phyloP scores from a whole-genome alignment of 306 rosid species.

The Prunus mume region DNA sequence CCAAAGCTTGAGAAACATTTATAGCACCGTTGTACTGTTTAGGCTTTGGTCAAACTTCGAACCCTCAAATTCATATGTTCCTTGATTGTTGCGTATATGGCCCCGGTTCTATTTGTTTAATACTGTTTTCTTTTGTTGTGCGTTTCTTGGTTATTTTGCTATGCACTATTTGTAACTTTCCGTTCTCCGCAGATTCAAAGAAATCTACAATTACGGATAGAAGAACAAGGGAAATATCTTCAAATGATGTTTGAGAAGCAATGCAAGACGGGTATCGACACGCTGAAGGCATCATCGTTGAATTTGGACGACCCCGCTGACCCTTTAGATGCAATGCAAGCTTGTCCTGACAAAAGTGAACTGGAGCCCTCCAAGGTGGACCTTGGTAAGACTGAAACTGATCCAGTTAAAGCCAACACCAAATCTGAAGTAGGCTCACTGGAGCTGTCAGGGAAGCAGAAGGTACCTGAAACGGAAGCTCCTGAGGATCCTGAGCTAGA shows the following conservation, averaged over 20 bases:
- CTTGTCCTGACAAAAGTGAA: slow-evolving; percentile 49
- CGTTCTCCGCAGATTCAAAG: slow-evolving; percentile 65
- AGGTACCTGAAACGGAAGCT: slow-evolving; percentile 35
- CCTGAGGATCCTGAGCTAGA: slow-evolving; percentile 37
- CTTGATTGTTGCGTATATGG: background rate
- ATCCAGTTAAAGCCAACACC: slow-evolving; percentile 34
- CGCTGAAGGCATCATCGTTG: slow-evolving; percentile 32
- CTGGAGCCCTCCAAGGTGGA: slow-evolving; percentile 46
- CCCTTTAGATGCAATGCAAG: slow-evolving; percentile 42
- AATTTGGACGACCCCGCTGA: slow-evolving; percentile 41
- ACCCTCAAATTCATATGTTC: background rate
- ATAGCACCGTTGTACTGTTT: background rate
- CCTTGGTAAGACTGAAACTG: slow-evolving; percentile 24
- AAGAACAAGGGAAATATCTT: slow-evolving; percentile 93
- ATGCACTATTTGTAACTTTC: slow-evolving; percentile 1
- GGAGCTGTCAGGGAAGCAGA: slow-evolving; percentile 37
- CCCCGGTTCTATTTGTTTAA: background rate
- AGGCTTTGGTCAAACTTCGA: background rate
- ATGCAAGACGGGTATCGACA: slow-evolving; percentile 41
- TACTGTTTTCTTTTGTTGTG: background rate
- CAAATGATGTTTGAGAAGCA: slow-evolving; percentile 98
- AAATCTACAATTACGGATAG: slow-evolving; percentile 91
- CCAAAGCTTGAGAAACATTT: background rate
- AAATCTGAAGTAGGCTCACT: slow-evolving; percentile 25
- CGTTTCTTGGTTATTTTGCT: background rate